Evolutionary conservation across 2,329 filamentous ascomycete genomes (phyloP), one percentile per base, ranked within the genome.

Genomic region (Neoarthrinium moseri): DNA sequence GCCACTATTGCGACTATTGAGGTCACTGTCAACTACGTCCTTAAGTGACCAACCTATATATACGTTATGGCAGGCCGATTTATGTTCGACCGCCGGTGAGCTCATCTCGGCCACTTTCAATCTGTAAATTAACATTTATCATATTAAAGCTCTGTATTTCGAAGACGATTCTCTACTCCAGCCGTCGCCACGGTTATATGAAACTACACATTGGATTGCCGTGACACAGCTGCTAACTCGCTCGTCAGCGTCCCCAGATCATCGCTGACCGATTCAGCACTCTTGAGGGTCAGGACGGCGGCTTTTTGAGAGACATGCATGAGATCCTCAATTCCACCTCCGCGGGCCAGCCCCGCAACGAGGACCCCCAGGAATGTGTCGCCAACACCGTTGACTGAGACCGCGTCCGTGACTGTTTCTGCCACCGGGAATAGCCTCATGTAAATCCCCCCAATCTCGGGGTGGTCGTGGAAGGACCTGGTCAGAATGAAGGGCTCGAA

Each of bases 301-400:
- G 87, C 92, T 58, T 77, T 78, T 69, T 97, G 94, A 23, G 91
- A 92, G 27, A 94, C 67, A 47, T 83, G 74, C n/a, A 99, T 73
- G 45, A 94, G 65, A 37, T 85, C 76, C 58, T 83, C 68, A 48
- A 80, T 62, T 49, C 68, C 69, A 3, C 74, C 76, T 0, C 77
- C 77, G 57, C 75, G 79, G 0, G 84, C 83, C 53, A 97, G 63
- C 0, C 88, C 89, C 2, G 90, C 86, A n/a, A 96, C 72, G 46
- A 96, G 56, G 12, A 91, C 86, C 0, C 92, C 94, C 7, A 95
- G 51, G 63, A 97, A 91, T 0, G 94, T 96, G 67, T 99, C 94
- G 0, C 94, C 94, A 2, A 90, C 91, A 0, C 92, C 94, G 63
- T 97, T 97, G 8, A 97, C 92, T 37, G 90, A 96, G 2, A 92